Evolutionary conservation across 108 stramenopile species (phyloP), one percentile per base, ranked within the genome.

Genomic region (Nitzschia sp.): DNA sequence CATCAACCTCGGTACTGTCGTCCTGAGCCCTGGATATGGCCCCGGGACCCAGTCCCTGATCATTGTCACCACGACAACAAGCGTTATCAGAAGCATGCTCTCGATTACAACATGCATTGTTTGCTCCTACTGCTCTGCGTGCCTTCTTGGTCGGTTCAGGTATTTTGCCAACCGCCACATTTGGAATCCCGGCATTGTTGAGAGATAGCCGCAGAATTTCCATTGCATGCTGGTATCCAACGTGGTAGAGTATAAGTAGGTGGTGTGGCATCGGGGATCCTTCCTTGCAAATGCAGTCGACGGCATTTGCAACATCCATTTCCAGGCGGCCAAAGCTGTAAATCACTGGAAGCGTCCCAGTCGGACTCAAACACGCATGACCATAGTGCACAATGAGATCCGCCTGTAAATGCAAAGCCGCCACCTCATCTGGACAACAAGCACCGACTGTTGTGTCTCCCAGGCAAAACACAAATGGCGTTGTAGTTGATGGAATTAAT

Each of bases 381-480:
- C 97, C 98, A 80, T 88, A 97, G 75, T 98, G 96, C 4, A 97
- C 80, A 35, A 98, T 69, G 11, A 95, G 75, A 68, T 94, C 83
- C 23, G 98, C 98, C 59, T 95, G 80, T 26, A 97, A 83, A 78
- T 98, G 98, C 55, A 87, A 73, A 3, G 96, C 96, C 2, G 93
- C 89, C 2, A 98, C 91, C 69, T 95, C 93, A 70, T 98, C 98
- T 18, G 97, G 96, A 82, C 96, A 97, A 71, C 96, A 97, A 24
- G 88, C 79, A 53, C 83, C 94, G 45, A 92, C 92, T n/a, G 95
- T 94, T 1, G 98, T 95, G 72, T 98, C 98, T 2, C 98, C 98
- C 27, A 97, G 66, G 18, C 94, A 80, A 64, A 98, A 98, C n/a
- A 95, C 73, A 21, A 96, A 71, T 24, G 93, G 85, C 3, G 29